These are phyloP conservation scores for Ogataea zsoltii DNA, from an alignment of 805 yeast genomes.

Conservation along the genomic window DNA sequence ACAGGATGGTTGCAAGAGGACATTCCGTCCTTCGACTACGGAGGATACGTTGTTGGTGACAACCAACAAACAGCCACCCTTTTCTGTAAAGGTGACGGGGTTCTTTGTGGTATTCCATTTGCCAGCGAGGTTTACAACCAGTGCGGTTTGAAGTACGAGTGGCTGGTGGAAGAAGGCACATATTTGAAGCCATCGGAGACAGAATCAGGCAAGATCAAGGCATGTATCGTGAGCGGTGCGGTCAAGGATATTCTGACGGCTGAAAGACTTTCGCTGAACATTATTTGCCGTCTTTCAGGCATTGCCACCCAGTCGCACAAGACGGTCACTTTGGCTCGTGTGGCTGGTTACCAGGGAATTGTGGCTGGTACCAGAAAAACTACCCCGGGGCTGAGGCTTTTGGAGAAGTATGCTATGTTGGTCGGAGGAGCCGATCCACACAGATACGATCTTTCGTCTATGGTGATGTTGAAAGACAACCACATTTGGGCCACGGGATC, in stretches of 20 bases:
- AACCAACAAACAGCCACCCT: constrained; percentile 70
- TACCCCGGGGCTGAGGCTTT: constrained; percentile 88
- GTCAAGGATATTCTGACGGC: constrained; percentile 78
- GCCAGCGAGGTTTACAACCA: constrained; percentile 82
- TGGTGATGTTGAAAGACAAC: constrained; percentile 96
- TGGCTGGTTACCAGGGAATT: constrained; percentile 71
- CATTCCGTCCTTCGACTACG: constrained; percentile 91
- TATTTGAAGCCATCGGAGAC: constrained; percentile 44
- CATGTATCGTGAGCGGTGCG: constrained; percentile 79
- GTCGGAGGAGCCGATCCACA: constrained; percentile 96
- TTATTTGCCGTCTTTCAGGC: constrained; percentile 82
- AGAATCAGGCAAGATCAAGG: constrained; percentile 56
- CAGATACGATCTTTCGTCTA: constrained; percentile 84
- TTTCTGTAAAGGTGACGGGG: constrained; percentile 78
- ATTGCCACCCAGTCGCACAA: constrained; percentile 73
- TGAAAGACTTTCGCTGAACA: constrained; percentile 83
- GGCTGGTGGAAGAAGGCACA: constrained; percentile 75
- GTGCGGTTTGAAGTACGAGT: constrained; percentile 67
- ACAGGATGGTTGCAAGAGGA: constrained; percentile 81
- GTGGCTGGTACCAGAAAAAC: constrained; percentile 97
- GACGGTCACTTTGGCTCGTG: constrained; percentile 61
- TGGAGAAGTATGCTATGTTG: constrained; percentile 92
- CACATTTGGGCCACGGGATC: constrained; percentile 94
- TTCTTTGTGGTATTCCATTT: constrained; percentile 85
- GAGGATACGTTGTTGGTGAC: constrained; percentile 93